Evolutionary conservation across 768 basidiomycete genomes (phyloP).

Genomic region (Russula foetens): DNA sequence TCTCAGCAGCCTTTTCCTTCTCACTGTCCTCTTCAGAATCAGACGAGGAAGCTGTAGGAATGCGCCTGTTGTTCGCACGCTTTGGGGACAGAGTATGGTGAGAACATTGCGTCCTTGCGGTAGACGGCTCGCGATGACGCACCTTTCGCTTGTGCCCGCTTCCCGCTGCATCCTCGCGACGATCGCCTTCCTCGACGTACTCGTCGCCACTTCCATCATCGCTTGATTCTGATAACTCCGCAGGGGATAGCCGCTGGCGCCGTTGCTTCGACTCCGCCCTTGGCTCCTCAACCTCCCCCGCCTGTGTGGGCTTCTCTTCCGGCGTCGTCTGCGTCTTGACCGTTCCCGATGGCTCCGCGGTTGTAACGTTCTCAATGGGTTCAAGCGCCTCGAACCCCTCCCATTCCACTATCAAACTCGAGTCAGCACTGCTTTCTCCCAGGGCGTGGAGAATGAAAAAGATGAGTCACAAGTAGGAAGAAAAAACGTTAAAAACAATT

Average conservation of each 20-base stretch:
- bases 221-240: constrained; percentile 21
- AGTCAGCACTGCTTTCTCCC: constrained; percentile 8
- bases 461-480: background rate
- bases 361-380: background rate
- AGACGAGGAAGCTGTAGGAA: constrained; percentile 1
- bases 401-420: constrained; percentile 51
- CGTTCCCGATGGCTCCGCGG: constrained; percentile 23
- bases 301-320: constrained; percentile 26
- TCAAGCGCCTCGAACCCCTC: constrained; percentile 58
- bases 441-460: background rate
- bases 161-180: constrained; percentile 25
- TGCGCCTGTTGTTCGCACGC: background rate
- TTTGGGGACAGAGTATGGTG: background rate
- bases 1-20: background rate
- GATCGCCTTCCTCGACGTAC: constrained; percentile 49
- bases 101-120: background rate
- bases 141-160: constrained; percentile 37
- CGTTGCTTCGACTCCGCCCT: constrained; percentile 31
- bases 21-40: constrained; percentile 6
- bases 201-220: constrained; percentile 55
- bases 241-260: constrained; percentile 7
- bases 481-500: background rate
- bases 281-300: constrained; percentile 33
- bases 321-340: constrained; percentile 12
- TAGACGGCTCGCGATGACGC: constrained; percentile 21